Conservation (phyloP, 176 grass and related monocot genomes). For the Dendrocalamus sinicus region DNA sequence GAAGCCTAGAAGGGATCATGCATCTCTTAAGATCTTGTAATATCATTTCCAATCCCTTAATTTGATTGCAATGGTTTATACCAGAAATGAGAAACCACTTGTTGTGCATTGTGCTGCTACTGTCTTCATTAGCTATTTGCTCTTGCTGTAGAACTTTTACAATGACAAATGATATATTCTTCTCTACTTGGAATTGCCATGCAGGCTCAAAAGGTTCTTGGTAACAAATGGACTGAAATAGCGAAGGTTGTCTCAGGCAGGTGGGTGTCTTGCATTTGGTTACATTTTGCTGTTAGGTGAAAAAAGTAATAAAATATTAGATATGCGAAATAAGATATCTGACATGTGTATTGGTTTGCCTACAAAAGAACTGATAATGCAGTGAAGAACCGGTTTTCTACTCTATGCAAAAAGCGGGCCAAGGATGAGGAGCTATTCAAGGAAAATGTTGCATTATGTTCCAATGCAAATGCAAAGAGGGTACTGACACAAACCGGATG, state of each 20-base stretch:
- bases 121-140: constrained; percentile 1
- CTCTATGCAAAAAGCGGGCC: constrained; percentile 82
- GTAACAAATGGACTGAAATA: constrained; percentile 98
- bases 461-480: constrained; percentile 65
- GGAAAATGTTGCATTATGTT: constrained; percentile 66
- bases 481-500: constrained; percentile 54
- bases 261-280: constrained; percentile 52
- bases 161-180: constrained; percentile 11
- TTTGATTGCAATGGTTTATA: background rate
- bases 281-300: constrained; percentile 6
- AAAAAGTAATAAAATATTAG: constrained; percentile 1
- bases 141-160: background rate
- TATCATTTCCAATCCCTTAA: background rate
- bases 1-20: constrained; percentile 10
- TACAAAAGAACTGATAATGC: constrained; percentile 87
- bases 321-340: constrained; percentile 11
- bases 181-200: constrained; percentile 45
- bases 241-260: constrained; percentile 96
- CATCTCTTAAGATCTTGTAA: background rate
- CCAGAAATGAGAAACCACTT: constrained; percentile 14
- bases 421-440: constrained; percentile 66
- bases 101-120: background rate
- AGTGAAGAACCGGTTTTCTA: constrained; percentile 92
- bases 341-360: background rate
- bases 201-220: constrained; percentile 91